Percentiles rank a stretch among this genome's conserved stretches.
These are phyloP conservation scores for Nothophaeocryptopus gaeumannii DNA, from an alignment of 2,329 filamentous ascomycete species.

Conservation along the genomic window DNA sequence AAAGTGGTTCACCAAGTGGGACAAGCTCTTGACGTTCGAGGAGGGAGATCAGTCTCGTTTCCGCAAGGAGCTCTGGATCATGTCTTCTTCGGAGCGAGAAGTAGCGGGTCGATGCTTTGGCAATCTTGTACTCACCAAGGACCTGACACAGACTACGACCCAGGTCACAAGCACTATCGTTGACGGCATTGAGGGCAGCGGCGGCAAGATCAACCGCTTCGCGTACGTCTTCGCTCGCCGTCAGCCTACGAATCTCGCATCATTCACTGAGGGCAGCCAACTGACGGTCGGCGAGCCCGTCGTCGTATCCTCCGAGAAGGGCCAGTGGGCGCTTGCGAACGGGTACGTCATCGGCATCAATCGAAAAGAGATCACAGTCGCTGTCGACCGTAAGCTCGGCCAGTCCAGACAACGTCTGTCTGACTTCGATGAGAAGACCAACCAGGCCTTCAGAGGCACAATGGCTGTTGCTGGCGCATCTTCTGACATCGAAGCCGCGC, in stretches of 20 bases:
- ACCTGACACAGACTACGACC: slow-evolving; percentile 24
- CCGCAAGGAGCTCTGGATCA: slow-evolving; percentile 90
- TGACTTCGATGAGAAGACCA: slow-evolving; percentile 71
- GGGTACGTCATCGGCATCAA: slow-evolving; percentile 81
- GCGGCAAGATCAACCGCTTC: slow-evolving; percentile 85
- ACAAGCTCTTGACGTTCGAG: slow-evolving; percentile 86
- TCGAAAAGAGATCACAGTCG: slow-evolving; percentile 75
- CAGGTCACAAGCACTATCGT: slow-evolving; percentile 18
- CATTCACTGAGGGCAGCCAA: slow-evolving; percentile 81
- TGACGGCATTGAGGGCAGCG: slow-evolving; percentile 38
- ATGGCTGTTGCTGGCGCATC: slow-evolving; percentile 73
- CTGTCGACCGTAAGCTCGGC: slow-evolving; percentile 85
- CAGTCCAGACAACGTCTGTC: slow-evolving; percentile 73
- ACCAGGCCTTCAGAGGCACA: slow-evolving; percentile 86
- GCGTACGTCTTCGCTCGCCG: slow-evolving; percentile 77
- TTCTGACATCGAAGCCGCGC: slow-evolving; percentile 13
- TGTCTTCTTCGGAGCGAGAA: slow-evolving; percentile 85
- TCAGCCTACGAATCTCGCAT: slow-evolving; percentile 56
- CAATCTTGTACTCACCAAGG: slow-evolving; percentile 71
- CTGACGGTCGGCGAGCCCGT: slow-evolving; percentile 83
- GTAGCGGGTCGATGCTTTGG: slow-evolving; percentile 86
- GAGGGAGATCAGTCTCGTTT: slow-evolving; percentile 86
- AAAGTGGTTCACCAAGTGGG: slow-evolving; percentile 92
- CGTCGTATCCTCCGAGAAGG: slow-evolving; percentile 92
- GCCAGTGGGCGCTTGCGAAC: slow-evolving; percentile 91